Evolutionary conservation across 177 flowering plant genomes (phyloP), one percentile per base, ranked within the genome.

Genomic region (Viscum album): DNA sequence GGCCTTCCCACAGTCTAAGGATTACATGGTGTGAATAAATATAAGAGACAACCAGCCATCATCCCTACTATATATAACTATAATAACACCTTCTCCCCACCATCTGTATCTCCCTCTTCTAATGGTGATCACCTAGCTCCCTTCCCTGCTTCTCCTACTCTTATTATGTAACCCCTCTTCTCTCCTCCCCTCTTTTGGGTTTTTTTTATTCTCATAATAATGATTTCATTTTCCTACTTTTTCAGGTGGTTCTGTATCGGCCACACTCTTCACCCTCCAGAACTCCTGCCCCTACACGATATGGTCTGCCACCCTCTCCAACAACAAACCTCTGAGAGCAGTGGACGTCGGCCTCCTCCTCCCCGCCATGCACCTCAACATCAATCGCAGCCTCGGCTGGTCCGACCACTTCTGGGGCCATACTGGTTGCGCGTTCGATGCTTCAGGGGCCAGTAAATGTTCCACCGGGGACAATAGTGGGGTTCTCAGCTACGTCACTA

Each of bases 351-450:
- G 98, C 36, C 83, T 92, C 75, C 78, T 77, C 68, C 95, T 92
- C 69, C 81, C 72, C 0, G 84, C 92, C 2, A 39, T 39, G 45
- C 45, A 17, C 17, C 81, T 83, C 62, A 78, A 75, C 50, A 82
- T 84, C 70, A 72, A 83, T 74, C 79, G 79, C 82, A 47, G 85
- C 50, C 78, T 92, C 66, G 74, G 47, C 12, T 92, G 98, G 98
- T 89, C 98, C 26, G 98, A 96, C 76, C 91, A 96, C 37, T 71
- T 92, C 66, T 92, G 98, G 98, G 98, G 96, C 66, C 86, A 96
- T 28, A 95, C 86, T 43, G 98, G 89, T 71, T 92, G 98, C 76
- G 43, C 74, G 69, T 92, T 92, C 75, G 86, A 88, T 77, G 74
- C 82, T 35, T 10, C 76, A 26, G 96, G 96, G 35, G 80, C 69